Evolutionary conservation across 164 flowering plant species (phyloP), one percentile per base, ranked within the genome.

Genomic region (Umbilicus rupestris): DNA sequence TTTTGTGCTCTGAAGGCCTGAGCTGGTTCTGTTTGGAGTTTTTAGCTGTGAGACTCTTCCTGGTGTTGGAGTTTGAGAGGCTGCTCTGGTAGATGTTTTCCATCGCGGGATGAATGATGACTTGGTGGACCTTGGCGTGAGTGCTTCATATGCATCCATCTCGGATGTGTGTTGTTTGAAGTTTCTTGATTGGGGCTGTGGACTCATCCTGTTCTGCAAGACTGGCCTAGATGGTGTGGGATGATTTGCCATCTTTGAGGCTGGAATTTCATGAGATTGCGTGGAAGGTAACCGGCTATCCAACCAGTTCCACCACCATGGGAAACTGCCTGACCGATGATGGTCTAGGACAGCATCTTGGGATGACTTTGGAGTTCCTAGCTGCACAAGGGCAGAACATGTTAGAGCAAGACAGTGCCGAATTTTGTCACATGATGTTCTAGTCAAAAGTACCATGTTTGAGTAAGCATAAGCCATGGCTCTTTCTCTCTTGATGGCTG

Each of bases 261-360:
- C 14, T 63, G 77, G 75, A 72, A 46, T 77, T 62, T 81, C 79
- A 7, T 78, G 64, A 47, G 73, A 30, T 37, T 73, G 69, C 15
- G 78, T 16, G 0, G 83, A 71, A 68, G 87, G 83, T 3, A 77
- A 72, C 58, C 81, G 90, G 14, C 84, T 82, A 22, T 94, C 95
- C 50, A 94, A 49, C 95, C 96, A 89, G 78, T 78, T 94, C 97
- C 97, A 89, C 93, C 93, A 87, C 88, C 92, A 86, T 0, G 97
- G 97, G 30, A 78, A 80, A 39, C 87, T 91, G 11, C 86, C 85
- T 0, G 87, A 65, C 30, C 81, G 76, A 59, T 81, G 76, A 59
- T 81, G 68, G 66, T 83, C 92, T 60, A 73, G 62, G 7, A 77
- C 66, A 64, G 78, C 28, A 29, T n/a, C 65, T 63, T 20, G 65